Percentiles rank a stretch among this genome's conserved stretches.
Evolutionary conservation across 140 eudicot species (phyloP).

Genomic region (Flaveria floridana): DNA sequence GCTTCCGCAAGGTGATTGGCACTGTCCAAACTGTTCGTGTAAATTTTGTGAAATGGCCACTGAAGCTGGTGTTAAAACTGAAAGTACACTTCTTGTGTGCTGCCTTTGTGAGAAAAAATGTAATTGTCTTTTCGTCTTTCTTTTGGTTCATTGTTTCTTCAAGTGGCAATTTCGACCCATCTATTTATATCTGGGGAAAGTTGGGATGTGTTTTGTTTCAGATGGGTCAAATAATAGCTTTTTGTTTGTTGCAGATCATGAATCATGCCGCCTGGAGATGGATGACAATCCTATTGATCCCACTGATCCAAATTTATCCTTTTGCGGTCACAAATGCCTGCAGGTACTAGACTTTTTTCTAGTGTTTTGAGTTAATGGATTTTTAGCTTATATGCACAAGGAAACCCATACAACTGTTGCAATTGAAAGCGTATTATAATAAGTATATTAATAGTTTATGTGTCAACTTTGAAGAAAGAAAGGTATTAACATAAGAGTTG

Average conservation of each 20-base stretch:
- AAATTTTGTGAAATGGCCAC: conserved; percentile 66
- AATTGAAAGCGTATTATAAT: not conserved
- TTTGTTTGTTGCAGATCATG: conserved; percentile 60
- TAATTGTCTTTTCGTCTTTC: conserved; percentile 14
- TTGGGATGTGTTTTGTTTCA: not conserved
- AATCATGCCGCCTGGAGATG: conserved; percentile 58
- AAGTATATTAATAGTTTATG: not conserved
- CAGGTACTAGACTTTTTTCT: conserved; percentile 53
- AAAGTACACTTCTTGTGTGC: conserved; percentile 54
- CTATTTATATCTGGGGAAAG: not conserved
- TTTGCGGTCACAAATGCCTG: conserved; percentile 73
- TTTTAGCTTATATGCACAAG: not conserved
- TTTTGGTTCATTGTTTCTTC: not conserved
- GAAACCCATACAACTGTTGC: not conserved
- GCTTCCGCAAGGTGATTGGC: conserved; percentile 99
- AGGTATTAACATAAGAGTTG: not conserved
- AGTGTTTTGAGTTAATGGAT: conserved; percentile 4
- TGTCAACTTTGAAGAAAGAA: conserved; percentile 1
- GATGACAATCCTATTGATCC: conserved; percentile 39
- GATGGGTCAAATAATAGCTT: not conserved
- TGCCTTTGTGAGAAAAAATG: conserved; percentile 84
- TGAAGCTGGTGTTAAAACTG: conserved; percentile 34
- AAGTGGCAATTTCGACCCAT: not conserved
- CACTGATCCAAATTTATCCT: conserved; percentile 38
- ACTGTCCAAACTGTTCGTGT: conserved; percentile 91